Percentiles rank a stretch among this genome's conserved stretches.
These are phyloP conservation scores for Persicaria tinctoria DNA, from an alignment of 148 eudicot species.

Conservation along the genomic window DNA sequence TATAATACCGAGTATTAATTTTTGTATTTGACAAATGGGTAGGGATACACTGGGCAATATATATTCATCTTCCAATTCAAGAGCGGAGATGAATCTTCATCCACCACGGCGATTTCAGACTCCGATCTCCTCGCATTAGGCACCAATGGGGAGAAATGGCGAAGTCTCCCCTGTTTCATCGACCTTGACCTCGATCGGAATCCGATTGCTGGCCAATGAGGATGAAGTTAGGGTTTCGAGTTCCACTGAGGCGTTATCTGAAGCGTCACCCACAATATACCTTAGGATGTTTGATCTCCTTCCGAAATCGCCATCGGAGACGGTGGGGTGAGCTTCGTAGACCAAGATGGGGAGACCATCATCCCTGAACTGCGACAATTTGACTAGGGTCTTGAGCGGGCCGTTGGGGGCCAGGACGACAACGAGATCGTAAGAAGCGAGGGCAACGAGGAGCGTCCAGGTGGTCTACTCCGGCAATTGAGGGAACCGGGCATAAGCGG, in stretches of 20 bases:
- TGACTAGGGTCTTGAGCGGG: too few species aligned
- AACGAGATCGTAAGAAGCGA: too few species aligned
- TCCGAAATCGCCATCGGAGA: constrained; percentile 22
- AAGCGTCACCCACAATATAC: constrained; percentile 49
- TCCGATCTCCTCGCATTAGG: constrained; percentile 23
- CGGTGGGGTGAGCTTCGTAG: constrained; percentile 70
- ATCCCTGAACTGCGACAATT: constrained; percentile 56
- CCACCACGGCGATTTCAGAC: constrained; percentile 24
- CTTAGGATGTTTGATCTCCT: constrained; percentile 30
- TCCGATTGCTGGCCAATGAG: too few species aligned
- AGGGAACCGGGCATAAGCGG: too few species aligned
- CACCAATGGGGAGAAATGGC: constrained; percentile 52
- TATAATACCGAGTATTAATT: too few species aligned
- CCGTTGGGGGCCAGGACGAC: too few species aligned
- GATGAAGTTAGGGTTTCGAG: constrained; percentile 27
- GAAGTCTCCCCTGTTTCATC: constrained; percentile 17
- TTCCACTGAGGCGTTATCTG: constrained; percentile 45
- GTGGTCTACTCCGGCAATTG: too few species aligned
- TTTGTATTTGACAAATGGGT: too few species aligned
- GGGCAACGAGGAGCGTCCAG: too few species aligned
- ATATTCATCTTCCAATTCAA: constrained; percentile 25
- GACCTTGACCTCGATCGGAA: background rate
- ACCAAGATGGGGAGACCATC: constrained; percentile 70
- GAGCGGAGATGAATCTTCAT: constrained; percentile 38
- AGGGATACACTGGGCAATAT: too few species aligned